A percentile compares a stretch with the other conserved stretches of the same genome.
Evolutionary conservation across 2,329 filamentous ascomycete species (phyloP).

Genomic region (Exophiala spinifera): DNA sequence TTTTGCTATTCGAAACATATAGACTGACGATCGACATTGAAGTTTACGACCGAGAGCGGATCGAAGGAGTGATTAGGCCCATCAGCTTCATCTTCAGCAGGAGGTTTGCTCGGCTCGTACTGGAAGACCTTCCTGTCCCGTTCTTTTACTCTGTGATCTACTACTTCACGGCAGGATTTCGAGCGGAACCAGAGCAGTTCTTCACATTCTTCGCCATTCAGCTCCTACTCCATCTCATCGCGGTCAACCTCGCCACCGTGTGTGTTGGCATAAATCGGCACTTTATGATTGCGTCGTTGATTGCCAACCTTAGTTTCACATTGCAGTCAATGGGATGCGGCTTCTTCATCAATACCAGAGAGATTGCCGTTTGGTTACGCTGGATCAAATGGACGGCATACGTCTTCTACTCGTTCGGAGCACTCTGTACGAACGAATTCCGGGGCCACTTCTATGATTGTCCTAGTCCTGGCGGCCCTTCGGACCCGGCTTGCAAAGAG

Average conservation of each 20-base stretch:
- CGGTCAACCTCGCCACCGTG: conserved; percentile 67
- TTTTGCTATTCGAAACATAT: conserved; percentile 73
- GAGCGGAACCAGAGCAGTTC: conserved; percentile 61
- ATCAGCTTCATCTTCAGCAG: conserved; percentile 68
- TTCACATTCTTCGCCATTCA: conserved; percentile 69
- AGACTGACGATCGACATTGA: conserved; percentile 71
- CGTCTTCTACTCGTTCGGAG: conserved; percentile 62
- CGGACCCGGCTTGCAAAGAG: conserved; percentile 63
- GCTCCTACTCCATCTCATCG: conserved; percentile 69
- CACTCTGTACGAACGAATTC: conserved; percentile 71
- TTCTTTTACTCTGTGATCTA: conserved; percentile 68
- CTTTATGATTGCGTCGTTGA: conserved; percentile 68
- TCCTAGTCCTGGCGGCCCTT: conserved; percentile 58
- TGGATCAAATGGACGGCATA: conserved; percentile 62
- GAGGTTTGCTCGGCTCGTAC: conserved; percentile 63
- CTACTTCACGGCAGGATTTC: conserved; percentile 76
- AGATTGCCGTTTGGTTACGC: conserved; percentile 72
- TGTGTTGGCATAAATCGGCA: conserved; percentile 64
- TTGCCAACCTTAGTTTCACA: conserved; percentile 70
- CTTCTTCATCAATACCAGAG: conserved; percentile 70
- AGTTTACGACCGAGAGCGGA: conserved; percentile 71
- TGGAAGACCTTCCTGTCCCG: conserved; percentile 71
- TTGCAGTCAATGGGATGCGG: conserved; percentile 72
- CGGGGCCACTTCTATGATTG: conserved; percentile 65
- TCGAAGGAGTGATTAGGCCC: conserved; percentile 68